These are phyloP conservation scores for Diaporthe citriasiana DNA, from an alignment of 2,329 filamentous ascomycete genomes.

Conservation along the genomic window DNA sequence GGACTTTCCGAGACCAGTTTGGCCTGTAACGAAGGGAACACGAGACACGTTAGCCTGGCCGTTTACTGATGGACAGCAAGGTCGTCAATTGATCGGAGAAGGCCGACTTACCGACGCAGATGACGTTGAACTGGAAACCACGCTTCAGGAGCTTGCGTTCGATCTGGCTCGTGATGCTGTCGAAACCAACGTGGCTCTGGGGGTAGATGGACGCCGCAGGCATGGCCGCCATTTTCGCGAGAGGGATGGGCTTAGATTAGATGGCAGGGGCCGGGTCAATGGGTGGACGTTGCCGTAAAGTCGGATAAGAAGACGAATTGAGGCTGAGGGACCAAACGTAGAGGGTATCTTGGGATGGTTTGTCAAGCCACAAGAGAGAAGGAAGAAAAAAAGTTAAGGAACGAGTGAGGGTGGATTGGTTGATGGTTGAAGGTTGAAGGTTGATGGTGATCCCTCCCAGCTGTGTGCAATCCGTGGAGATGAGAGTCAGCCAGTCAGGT, in stretches of 20 bases:
- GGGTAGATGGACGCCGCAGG: conserved; percentile 83
- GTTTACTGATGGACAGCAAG: neutral
- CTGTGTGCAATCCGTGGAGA: conserved; percentile 35
- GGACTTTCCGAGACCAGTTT: conserved; percentile 98
- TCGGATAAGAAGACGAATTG: conserved; percentile 54
- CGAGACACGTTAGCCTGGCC: conserved; percentile 51
- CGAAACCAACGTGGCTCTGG: conserved; percentile 99
- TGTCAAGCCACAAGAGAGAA: conserved; percentile 35
- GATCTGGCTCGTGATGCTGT: conserved; percentile 99
- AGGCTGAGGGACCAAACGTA: conserved; percentile 45
- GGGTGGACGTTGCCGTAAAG: conserved; percentile 47
- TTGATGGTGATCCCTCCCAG: conserved; percentile 34
- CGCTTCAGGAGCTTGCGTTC: conserved; percentile 99
- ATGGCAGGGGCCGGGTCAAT: conserved; percentile 48
- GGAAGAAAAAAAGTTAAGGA: conserved; percentile 32
- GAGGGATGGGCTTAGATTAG: conserved; percentile 48
- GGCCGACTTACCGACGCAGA: conserved; percentile 89
- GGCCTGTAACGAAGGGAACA: conserved; percentile 70
- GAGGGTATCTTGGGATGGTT: conserved; percentile 43
- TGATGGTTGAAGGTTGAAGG: conserved; percentile 37
- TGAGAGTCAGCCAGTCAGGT: conserved; percentile 35
- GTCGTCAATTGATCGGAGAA: neutral
- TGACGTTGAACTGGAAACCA: conserved; percentile 99
- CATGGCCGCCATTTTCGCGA: conserved; percentile 70
- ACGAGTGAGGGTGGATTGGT: conserved; percentile 42